Evolutionary conservation across 495 filamentous ascomycete species (phyloP), one percentile per base, ranked within the genome.

Genomic region (Talaromyces nanjingensis): DNA sequence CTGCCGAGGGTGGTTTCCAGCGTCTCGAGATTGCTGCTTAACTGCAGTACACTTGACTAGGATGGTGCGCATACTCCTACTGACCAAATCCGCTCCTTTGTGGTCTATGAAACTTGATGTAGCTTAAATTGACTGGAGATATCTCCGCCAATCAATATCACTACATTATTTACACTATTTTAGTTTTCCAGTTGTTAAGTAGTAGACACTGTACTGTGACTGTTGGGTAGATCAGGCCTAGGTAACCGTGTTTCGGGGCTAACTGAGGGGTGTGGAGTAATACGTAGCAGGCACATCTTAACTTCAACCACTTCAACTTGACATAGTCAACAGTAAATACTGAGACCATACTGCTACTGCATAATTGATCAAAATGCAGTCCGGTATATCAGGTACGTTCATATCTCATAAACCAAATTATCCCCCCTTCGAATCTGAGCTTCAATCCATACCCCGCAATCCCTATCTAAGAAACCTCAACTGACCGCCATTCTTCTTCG

Each of bases 1-100:
- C 84, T 60, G 59, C 57, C 12, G 71, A 77, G 57, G 86, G 78
- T 66, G 78, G 78, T 18, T 81, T 73, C 65, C 73, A 72, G 70
- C 73, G 78, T 33, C 55, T 81, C 59, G 69, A 72, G 63, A 72
- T 74, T 37, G 66, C 63, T 33, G 54, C 53, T 20, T 33, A 53
- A 14, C 6, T 59, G 54, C 56, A n/a, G 39, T 11, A 53, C 34
- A 54, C 24, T 54, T 8, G 6, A 22, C 22, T 29, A 31, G 59
- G 34, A 52, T 25, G 24, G 6, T 54, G 7, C 16, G 16, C n/a
- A 22, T 31, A 16, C n/a, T 25, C 0, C 29, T 53, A 62, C 60
- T 37, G 20, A 62, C 60, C 42, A 11, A 24, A 62, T 33, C 53
- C 60, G 22, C 60, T 62, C 60, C 20, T 62, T 62, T 60, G 59